Evolutionary conservation across 352 stramenopile species (phyloP).

Genomic region (Phytophthora kernoviae): DNA sequence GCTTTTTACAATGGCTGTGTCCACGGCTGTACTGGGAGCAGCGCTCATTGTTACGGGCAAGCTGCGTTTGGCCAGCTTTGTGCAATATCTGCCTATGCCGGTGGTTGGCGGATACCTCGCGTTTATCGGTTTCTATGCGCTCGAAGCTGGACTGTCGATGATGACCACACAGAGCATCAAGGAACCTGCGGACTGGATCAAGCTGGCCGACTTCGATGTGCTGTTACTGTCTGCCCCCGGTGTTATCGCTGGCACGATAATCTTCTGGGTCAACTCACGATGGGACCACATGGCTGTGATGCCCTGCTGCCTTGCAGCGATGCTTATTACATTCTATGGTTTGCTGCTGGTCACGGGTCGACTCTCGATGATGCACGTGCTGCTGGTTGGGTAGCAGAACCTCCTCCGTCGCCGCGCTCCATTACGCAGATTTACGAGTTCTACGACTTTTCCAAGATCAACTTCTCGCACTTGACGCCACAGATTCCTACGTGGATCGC

Average conservation of each 20-base stretch:
- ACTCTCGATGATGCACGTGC: conserved; percentile 90
- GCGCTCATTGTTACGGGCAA: conserved; percentile 95
- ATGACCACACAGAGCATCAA: conserved; percentile 93
- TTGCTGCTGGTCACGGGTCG: conserved; percentile 74
- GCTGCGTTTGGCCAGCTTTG: conserved; percentile 94
- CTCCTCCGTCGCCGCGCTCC: conserved; percentile 57
- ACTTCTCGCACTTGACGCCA: conserved; percentile 59
- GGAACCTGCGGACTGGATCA: conserved; percentile 81
- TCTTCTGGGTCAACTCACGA: conserved; percentile 87
- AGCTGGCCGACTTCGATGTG: conserved; percentile 74
- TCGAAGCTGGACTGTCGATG: conserved; percentile 83
- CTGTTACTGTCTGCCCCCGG: conserved; percentile 89
- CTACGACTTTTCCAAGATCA: conserved; percentile 72
- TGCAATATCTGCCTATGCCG: conserved; percentile 97
- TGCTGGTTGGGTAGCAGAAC: conserved; percentile 92
- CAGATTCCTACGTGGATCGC: conserved; percentile 92
- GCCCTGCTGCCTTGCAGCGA: conserved; percentile 88
- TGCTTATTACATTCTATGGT: conserved; percentile 84
- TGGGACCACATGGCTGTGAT: conserved; percentile 87
- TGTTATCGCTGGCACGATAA: conserved; percentile 75
- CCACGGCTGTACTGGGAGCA: conserved; percentile 92
- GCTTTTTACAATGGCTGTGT: conserved; percentile 92
- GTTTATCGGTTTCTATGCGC: conserved; percentile 95
- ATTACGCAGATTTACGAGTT: conserved; percentile 83
- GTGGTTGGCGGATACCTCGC: conserved; percentile 98